Evolutionary conservation across 1,139 yeast species (phyloP), one percentile per base, ranked within the genome.

Genomic region (Magnusiomyces paraingens): DNA sequence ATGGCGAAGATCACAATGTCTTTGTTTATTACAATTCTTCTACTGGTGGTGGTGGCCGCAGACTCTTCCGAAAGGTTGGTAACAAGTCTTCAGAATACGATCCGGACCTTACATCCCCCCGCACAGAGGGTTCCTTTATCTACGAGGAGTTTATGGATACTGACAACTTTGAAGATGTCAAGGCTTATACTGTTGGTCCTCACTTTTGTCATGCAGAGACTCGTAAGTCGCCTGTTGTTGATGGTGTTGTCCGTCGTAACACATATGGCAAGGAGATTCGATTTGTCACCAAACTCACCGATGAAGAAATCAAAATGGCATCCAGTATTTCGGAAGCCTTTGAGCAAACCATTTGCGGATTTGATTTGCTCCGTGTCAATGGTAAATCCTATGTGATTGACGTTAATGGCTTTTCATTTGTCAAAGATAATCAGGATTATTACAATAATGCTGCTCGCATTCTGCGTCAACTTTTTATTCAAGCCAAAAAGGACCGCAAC

Each of bases 1-100:
- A 94, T 70, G 99, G 99, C 49, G 99, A 94, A 71, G 96, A 94
- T 69, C 99, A 94, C 71, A 94, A 94, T 67, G 93, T 94, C 47
- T 89, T 86, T 68, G 93, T 94, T 49, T 94, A 94, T 70, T 93
- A 93, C 68, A 86, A 94, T 43, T 80, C 81, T 55, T 80, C 85
- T 55, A 84, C 87, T 53, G 99, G 99, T 52, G 99, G 99, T 53
- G 99, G 99, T 60, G 99, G 99, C 21, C 78, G 99, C 60, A 77
- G 95, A 54, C 73, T 94, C 57, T 94, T 94, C 73, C 80, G 99
- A 61, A 94, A 94, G 67, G 95, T 94, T 56, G 99, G 99, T 55
- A 94, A 94, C 73, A 94, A 94, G 70, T 87, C 96, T 0, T 89
- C 97, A 15, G 99, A 94, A 66, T 94, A 87, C 70, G 99, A 94